Evolutionary conservation across 108 stramenopile species (phyloP), one percentile per base, ranked within the genome.

Genomic region (Skeletonema menzelii): DNA sequence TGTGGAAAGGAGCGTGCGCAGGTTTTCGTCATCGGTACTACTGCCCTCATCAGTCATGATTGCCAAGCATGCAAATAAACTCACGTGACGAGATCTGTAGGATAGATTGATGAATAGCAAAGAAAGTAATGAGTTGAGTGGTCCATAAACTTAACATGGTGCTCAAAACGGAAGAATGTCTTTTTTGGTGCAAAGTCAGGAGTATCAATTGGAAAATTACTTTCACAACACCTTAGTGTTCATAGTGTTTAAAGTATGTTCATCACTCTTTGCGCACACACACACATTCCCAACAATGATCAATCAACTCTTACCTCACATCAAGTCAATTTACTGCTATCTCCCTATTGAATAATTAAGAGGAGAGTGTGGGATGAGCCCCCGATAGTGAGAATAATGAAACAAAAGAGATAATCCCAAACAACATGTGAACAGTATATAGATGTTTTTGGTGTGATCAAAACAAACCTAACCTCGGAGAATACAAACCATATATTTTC

Each of bases 201-300:
- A 77, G 76, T 77, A 77, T 77, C 76, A 77, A 77, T 77, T 77
- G 76, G 76, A 77, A 69, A 46, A 31, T 42, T n/a, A 70, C 30
- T 58, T 63, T 69, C 65, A 56, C 53, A 12, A 72, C 62, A 63
- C 34, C 66, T 0, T 26, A 30, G 56, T 47, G 65, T 77, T 77
- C 76, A 77, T 70, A 63, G 76, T 77, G 76, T 77, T 77, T 77
- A 77, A 77, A 77, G 76, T 77, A 35, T 44, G 38, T 69, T 77
- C 76, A 77, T 77, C 76, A 77, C 53, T 69, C 58, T 68, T 34
- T 64, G 69, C 76, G 20, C 15, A 42, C 3, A n/a, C 11, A 11
- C 11, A 42, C 3, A n/a, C 11, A 11, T 3, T 1, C 15, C 15
- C 40, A 42, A 42, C 15, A 15, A 42, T 42, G 4, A n/a, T 42